Evolutionary conservation across 83 land plant species (phyloP).

Genomic region (Picea mariana): DNA sequence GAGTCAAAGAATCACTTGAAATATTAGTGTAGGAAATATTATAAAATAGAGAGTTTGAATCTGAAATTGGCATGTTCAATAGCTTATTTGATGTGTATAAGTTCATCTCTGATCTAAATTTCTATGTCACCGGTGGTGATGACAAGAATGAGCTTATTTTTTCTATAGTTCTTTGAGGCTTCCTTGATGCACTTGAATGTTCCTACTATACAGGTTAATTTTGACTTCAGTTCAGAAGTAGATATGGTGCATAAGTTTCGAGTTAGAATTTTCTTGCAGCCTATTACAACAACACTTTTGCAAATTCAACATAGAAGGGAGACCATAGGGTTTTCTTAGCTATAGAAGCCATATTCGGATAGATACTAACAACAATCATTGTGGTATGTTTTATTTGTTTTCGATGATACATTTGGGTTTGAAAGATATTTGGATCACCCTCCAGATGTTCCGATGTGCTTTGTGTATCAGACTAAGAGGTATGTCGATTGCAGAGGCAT

Average conservation of each 20-base stretch:
- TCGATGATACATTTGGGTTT: conserved; percentile 89
- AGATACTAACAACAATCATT: conserved; percentile 86
- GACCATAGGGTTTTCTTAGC: conserved; percentile 93
- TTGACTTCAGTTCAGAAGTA: conserved; percentile 89
- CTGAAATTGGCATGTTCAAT: too few relatives aligned
- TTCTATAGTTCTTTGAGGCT: too few relatives aligned
- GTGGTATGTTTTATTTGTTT: conserved; percentile 97
- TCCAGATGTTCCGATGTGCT: conserved; percentile 94
- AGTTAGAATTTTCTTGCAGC: conserved; percentile 95
- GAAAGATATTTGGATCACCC: conserved; percentile 84
- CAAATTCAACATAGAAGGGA: conserved; percentile 98
- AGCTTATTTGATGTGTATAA: too few relatives aligned
- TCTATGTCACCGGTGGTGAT: too few relatives aligned
- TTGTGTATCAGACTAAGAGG: conserved; percentile 80
- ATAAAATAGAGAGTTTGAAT: too few relatives aligned
- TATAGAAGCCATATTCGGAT: conserved; percentile 99
- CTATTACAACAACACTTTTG: conserved; percentile 97
- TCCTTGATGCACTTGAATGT: too few relatives aligned
- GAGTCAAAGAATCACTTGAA: too few relatives aligned
- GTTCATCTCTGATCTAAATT: too few relatives aligned
- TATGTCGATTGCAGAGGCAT: conserved; percentile 88
- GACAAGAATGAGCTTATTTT: too few relatives aligned
- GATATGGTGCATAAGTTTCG: conserved; percentile 95
- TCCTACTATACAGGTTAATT: too few relatives aligned
- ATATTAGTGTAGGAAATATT: too few relatives aligned